Evolutionary conservation across 805 yeast species (phyloP).

Genomic region (Yamadazyma phyllophila): DNA sequence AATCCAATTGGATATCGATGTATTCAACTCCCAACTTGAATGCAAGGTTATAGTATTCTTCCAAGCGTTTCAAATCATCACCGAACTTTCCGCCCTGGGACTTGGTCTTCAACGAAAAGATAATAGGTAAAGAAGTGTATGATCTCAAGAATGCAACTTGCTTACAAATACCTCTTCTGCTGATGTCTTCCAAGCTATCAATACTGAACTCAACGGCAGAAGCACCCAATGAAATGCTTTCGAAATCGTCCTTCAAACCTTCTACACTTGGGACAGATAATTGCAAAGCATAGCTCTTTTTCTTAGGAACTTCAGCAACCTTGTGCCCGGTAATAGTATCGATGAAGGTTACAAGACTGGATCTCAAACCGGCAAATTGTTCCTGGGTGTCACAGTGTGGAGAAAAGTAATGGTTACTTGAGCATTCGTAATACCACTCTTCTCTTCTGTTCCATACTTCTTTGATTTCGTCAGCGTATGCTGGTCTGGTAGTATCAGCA

Average conservation of each 20-base stretch:
- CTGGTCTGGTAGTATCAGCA: constrained; percentile 83
- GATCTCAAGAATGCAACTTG: constrained; percentile 72
- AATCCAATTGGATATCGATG: constrained; percentile 75
- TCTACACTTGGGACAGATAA: constrained; percentile 65
- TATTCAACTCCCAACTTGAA: constrained; percentile 76
- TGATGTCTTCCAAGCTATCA: constrained; percentile 57
- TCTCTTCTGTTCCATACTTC: constrained; percentile 86
- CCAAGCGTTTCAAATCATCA: constrained; percentile 51
- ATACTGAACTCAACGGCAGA: constrained; percentile 83
- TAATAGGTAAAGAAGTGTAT: constrained; percentile 65
- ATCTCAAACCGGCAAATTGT: constrained; percentile 57
- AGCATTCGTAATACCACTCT: constrained; percentile 72
- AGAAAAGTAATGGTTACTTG: constrained; percentile 75
- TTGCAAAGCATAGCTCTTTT: constrained; percentile 68
- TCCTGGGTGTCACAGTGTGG: constrained; percentile 58
- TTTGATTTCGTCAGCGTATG: constrained; percentile 73
- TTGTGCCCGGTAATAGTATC: constrained; percentile 58
- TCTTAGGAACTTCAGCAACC: constrained; percentile 36
- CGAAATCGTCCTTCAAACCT: constrained; percentile 44
- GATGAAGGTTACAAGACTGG: constrained; percentile 58
- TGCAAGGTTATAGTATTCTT: constrained; percentile 56
- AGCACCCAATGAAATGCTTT: constrained; percentile 61
- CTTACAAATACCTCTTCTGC: constrained; percentile 58
- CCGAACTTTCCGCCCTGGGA: constrained; percentile 84
- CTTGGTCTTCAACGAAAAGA: constrained; percentile 74